phyloP scores from a whole-genome alignment of 257 asterid species.

The Rubia yunnanensis region DNA sequence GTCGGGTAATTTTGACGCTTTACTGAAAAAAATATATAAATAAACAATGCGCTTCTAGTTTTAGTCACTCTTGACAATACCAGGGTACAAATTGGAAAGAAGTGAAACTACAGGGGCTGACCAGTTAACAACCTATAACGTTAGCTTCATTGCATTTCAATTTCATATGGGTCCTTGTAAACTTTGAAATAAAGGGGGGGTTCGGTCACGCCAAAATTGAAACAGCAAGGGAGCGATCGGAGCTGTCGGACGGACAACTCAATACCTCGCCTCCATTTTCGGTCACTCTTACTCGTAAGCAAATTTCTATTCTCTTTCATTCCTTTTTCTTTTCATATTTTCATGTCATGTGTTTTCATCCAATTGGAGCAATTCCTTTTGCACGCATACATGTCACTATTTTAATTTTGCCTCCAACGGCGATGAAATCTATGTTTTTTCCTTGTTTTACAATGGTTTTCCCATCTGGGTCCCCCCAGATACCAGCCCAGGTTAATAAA shows the following conservation, averaged over 20 bases:
- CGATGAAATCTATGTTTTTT: conserved; percentile 21
- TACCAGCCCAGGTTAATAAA: conserved; percentile 3
- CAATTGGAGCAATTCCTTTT: neutral
- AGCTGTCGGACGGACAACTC: conserved; percentile 7
- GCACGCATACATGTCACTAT: neutral
- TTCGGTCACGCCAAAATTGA: conserved; percentile 7
- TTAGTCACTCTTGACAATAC: neutral
- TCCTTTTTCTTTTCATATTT: neutral
- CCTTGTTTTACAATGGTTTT: neutral
- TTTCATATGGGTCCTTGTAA: neutral
- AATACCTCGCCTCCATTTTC: conserved; percentile 10
- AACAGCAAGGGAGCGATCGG: conserved; percentile 4
- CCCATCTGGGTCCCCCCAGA: conserved; percentile 1
- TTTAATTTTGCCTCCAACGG: conserved; percentile 12
- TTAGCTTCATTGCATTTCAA: neutral
- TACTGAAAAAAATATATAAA: neutral
- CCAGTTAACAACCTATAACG: neutral
- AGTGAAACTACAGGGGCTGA: conserved; percentile 2
- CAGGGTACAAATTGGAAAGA: neutral
- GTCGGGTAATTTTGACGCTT: too few species aligned
- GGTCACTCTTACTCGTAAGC: conserved; percentile 19
- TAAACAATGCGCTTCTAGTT: neutral
- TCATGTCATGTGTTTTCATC: neutral
- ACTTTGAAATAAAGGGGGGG: conserved; percentile 7
- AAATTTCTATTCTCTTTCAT: neutral